phyloP scores from a whole-genome alignment of 345 rosid species.

The Anacardium occidentale region DNA sequence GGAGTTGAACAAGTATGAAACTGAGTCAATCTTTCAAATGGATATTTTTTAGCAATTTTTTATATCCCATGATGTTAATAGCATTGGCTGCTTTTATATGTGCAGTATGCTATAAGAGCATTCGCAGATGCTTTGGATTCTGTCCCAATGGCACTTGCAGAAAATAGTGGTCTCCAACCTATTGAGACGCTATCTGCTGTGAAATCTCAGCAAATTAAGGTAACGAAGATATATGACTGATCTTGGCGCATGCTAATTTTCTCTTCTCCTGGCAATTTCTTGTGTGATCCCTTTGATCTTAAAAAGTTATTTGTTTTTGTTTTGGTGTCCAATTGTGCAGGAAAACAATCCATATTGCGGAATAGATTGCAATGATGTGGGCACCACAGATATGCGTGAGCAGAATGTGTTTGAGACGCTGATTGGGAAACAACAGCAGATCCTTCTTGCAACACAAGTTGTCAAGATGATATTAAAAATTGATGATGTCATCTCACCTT shows the following conservation, averaged over 20 bases:
- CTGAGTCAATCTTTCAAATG: neutral
- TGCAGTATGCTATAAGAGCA: slow-evolving; percentile 92
- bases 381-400: slow-evolving; percentile 92
- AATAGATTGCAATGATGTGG: slow-evolving; percentile 91
- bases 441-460: slow-evolving; percentile 94
- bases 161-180: slow-evolving; percentile 95
- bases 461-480: slow-evolving; percentile 97
- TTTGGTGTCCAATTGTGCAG: slow-evolving; percentile 36
- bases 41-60: neutral
- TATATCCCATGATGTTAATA: neutral
- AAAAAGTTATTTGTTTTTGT: neutral
- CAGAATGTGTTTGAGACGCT: slow-evolving; percentile 91
- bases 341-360: slow-evolving; percentile 78
- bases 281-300: neutral
- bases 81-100: neutral
- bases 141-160: slow-evolving; percentile 94
- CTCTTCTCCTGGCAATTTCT: neutral
- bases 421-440: slow-evolving; percentile 97
- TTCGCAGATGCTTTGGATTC: slow-evolving; percentile 92
- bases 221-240: slow-evolving; percentile 16
- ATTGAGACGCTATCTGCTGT: slow-evolving; percentile 93
- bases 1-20: slow-evolving; percentile 87
- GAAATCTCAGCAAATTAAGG: slow-evolving; percentile 91
- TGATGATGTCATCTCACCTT: slow-evolving; percentile 89
- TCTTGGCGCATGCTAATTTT: neutral